Base-by-base conservation (phyloP, 2,329 filamentous ascomycete genomes). In the Ascochyta clinopodiicola region DNA sequence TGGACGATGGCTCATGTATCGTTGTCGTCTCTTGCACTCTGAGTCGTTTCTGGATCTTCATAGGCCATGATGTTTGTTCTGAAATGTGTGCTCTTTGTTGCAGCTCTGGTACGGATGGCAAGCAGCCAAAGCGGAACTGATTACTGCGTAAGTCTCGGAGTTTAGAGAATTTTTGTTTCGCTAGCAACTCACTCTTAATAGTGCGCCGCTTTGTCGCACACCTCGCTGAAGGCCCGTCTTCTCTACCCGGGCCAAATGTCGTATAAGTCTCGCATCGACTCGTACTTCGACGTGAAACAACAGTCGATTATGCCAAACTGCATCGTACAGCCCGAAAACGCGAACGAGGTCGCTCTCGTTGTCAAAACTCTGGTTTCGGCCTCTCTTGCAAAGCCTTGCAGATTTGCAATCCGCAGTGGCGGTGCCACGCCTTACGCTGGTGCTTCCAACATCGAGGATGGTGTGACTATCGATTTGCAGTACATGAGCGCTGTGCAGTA, bases 401-500 rank as follows among this genome's bases (percentile, higher is more conserved):
- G 59, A 12, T 67, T 69, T 29, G 67, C 67, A 0, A 59, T 69
- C 24, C 66, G 65, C 3, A 66, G 66, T 35, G 66, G 63, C 9
- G 66, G 70, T 15, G 68, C 71, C 27, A 66, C 60, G 5, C 63
- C 61, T 1, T 64, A 63, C 38, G 56, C 59, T 22, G 70, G 69
- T 12, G 63, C 65, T 7, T 67, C 67, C 0, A 71, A 71, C 9
- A 71, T 71, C 15, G 46, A 69, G 9, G 52, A 62, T 24, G 70
- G 70, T 5, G 64, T 73, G 3, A 70, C 67, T 0, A 56, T 72
- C 15, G 69, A 73, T 29, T 24, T 73, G 38, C 48, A 59, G 9
- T 51, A 59, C 25, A 56, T 73, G 32, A 71, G 45, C 31, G 27
- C 44, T 15, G 60, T 63, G 12, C 36, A 56, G 21, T 68, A 67